Base-by-base conservation (phyloP, 345 rosid species). In the Eucalyptus grandis region DNA sequence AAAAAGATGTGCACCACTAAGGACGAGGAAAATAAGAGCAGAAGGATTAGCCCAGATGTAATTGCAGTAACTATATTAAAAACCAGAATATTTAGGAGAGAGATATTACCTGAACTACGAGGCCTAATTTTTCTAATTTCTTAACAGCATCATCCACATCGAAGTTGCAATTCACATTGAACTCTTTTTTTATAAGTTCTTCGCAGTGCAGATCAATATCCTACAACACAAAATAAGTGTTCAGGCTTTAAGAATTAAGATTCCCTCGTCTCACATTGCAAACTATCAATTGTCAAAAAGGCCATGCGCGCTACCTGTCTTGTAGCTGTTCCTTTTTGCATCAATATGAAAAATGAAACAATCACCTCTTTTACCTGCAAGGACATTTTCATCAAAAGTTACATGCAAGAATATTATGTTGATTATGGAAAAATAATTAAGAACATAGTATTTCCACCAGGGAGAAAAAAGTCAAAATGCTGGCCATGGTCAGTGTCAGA, bases 361-460 rank as follows among this genome's bases (percentile, higher is more conserved):
- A 97, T 95, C 30, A 96, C 97, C 92, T 96, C 98, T 91, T 97
- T 97, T n/a, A 96, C 98, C 99, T 97, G 94, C 88, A 87, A 27
- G 69, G 19, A 31, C 86, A 49, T 51, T 26, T 87, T 49, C 26
- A 49, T 49, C 62, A 88, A 37, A 67, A 49, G 62, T 47, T 88
- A 27, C 44, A 46, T 22, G 34, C 24, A 62, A 62, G 46, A 31
- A 40, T 46, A 40, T 44, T 14, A 54, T 49, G 58, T 86, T 87
- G 30, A 87, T 87, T 40, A 40, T 77, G 47, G 83, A 21, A 77
- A 77, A 37, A 37, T 77, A 6, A 77, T 77, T 37, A 37, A 37
- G 47, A 26, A 40, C 47, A 40, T 40, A 40, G 30, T 40, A 77
- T 77, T 40, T 77, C 85, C 85, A 11, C 15, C 15, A 40, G 47